Evolutionary conservation across 1,284 basidiomycete species (phyloP).

Genomic region (Tetrapyrgos nigripes): DNA sequence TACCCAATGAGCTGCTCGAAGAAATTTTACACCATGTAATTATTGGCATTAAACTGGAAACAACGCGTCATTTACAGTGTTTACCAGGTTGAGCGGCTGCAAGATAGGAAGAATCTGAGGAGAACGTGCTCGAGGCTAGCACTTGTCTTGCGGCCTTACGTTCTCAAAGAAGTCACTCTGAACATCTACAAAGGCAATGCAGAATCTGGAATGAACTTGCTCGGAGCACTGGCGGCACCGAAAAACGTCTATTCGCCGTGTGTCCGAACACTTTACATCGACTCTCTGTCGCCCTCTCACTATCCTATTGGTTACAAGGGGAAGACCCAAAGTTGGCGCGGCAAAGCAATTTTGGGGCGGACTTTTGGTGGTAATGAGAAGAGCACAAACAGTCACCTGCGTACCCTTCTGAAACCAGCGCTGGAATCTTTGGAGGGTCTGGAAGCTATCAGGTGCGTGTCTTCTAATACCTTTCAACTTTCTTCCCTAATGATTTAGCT

Average conservation of each 20-base stretch:
- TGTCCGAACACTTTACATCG: background rate
- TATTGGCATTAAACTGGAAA: too few species aligned
- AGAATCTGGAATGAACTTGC: background rate
- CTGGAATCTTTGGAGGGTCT: background rate
- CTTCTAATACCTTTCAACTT: background rate
- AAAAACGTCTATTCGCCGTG: background rate
- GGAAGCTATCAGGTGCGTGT: background rate
- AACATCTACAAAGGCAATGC: conserved; percentile 1
- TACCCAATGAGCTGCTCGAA: too few species aligned
- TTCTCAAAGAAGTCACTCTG: conserved; percentile 3
- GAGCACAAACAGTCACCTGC: background rate
- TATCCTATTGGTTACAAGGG: background rate
- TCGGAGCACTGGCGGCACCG: background rate
- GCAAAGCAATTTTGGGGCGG: too few species aligned
- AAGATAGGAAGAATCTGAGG: conserved; percentile 7
- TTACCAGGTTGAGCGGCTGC: conserved; percentile 1
- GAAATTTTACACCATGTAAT: too few species aligned
- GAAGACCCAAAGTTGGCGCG: background rate
- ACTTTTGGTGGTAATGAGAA: too few species aligned
- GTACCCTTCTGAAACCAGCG: background rate
- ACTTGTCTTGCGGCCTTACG: background rate
- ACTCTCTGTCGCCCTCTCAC: background rate
- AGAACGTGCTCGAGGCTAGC: background rate
- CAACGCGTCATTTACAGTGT: too few species aligned
- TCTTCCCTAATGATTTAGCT: background rate